Evolutionary conservation across 2,329 filamentous ascomycete species (phyloP).

Genomic region (Colletotrichum phormii): DNA sequence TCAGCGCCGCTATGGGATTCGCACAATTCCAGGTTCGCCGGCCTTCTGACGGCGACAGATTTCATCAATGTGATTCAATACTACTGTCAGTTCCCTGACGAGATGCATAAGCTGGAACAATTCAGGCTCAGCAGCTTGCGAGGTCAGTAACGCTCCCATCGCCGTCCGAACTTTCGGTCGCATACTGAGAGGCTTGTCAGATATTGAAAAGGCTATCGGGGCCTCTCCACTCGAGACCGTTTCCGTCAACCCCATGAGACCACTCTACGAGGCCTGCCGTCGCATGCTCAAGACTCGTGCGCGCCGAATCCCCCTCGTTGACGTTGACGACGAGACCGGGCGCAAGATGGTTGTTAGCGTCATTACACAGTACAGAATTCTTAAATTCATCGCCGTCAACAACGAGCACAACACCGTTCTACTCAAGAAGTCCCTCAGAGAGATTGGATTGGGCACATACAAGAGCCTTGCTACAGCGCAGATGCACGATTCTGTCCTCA

Average conservation of each 20-base stretch:
- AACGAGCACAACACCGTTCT: constrained; percentile 85
- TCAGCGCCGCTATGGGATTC: constrained; percentile 98
- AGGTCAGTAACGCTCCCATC: constrained; percentile 65
- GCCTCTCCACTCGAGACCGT: constrained; percentile 93
- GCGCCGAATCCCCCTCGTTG: constrained; percentile 91
- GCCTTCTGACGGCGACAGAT: constrained; percentile 93
- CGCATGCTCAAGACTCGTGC: constrained; percentile 95
- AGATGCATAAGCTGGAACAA: constrained; percentile 89
- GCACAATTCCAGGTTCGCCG: constrained; percentile 90
- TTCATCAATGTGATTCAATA: constrained; percentile 99
- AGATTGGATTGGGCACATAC: constrained; percentile 89
- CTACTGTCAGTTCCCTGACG: constrained; percentile 96
- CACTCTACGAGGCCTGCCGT: constrained; percentile 94
- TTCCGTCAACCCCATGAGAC: constrained; percentile 90
- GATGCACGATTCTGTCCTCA: constrained; percentile 92
- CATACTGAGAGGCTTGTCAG: constrained; percentile 57
- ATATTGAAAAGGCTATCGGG: constrained; percentile 94
- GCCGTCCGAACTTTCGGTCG: neutral
- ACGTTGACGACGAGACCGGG: constrained; percentile 93
- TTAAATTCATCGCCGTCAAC: constrained; percentile 99
- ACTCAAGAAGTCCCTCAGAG: constrained; percentile 86
- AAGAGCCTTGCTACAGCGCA: constrained; percentile 81
- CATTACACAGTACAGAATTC: constrained; percentile 96
- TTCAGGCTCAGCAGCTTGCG: constrained; percentile 92
- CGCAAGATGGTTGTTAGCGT: constrained; percentile 95